Evolutionary conservation across 495 filamentous ascomycete species (phyloP).

Genomic region (Hyaloscypha bicolor): DNA sequence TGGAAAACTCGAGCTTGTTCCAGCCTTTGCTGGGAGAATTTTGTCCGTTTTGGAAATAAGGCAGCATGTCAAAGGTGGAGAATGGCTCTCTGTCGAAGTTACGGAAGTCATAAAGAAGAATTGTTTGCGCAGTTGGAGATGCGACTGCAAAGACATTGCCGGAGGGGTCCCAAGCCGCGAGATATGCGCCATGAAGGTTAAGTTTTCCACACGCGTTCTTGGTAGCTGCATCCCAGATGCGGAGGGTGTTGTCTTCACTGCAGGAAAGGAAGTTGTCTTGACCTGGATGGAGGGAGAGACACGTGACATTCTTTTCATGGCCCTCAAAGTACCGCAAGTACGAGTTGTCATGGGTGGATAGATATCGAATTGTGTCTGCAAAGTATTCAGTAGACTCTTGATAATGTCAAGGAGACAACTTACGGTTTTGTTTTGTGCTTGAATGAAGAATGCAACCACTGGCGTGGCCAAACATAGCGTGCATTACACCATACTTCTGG

Average conservation of each 20-base stretch:
- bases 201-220: constrained; percentile 76
- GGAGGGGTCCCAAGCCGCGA: constrained; percentile 85
- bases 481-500: constrained; percentile 93
- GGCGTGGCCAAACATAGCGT: constrained; percentile 92
- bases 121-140: constrained; percentile 69
- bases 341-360: constrained; percentile 91
- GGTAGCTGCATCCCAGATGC: constrained; percentile 80
- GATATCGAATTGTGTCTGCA: constrained; percentile 80
- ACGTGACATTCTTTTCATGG: constrained; percentile 81
- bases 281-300: constrained; percentile 70
- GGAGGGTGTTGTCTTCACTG: constrained; percentile 82
- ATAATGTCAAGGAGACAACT: constrained; percentile 17
- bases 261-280: constrained; percentile 91
- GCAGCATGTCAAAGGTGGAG: constrained; percentile 75
- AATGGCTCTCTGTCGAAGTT: constrained; percentile 93
- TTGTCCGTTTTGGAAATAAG: constrained; percentile 40
- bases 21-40: constrained; percentile 57
- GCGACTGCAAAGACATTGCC: constrained; percentile 90
- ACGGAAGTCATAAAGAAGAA: constrained; percentile 90
- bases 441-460: constrained; percentile 88
- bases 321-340: constrained; percentile 95
- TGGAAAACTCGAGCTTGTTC: constrained; percentile 90
- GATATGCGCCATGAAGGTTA: constrained; percentile 72
- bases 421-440: constrained; percentile 89
- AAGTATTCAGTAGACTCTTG: constrained; percentile 29